Evolutionary conservation across 176 grass and related monocot genomes (phyloP).

Genomic region (Chloris gayana): DNA sequence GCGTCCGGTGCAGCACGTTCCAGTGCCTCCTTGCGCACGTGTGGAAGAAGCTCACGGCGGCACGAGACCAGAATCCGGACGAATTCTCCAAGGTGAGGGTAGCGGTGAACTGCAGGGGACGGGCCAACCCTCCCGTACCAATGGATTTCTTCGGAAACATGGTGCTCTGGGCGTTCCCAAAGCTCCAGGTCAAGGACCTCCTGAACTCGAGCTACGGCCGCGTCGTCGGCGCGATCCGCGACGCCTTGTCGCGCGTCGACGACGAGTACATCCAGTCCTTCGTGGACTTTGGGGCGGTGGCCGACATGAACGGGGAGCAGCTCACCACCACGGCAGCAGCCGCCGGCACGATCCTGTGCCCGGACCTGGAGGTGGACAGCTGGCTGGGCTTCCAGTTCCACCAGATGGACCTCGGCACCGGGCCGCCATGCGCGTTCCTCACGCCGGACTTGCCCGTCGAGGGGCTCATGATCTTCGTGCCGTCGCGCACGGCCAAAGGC

Average conservation of each 20-base stretch:
- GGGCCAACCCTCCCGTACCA: conserved; percentile 7
- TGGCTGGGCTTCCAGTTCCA: conserved; percentile 57
- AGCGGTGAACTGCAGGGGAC: conserved; percentile 42
- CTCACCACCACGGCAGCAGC: conserved; percentile 20
- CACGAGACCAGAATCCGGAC: conserved; percentile 26
- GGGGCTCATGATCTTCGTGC: conserved; percentile 31
- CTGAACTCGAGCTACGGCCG: conserved; percentile 3
- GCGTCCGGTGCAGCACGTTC: conserved; percentile 46
- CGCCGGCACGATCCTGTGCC: conserved; percentile 24
- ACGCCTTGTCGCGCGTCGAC: conserved; percentile 39
- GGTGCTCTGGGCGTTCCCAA: conserved; percentile 53
- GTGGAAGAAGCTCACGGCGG: conserved; percentile 52
- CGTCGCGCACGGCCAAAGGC: conserved; percentile 30
- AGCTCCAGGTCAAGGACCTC: conserved; percentile 22
- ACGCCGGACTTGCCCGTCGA: conserved; percentile 35
- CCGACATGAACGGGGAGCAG: background rate
- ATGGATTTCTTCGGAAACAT: conserved; percentile 49
- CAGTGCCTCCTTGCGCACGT: conserved; percentile 48
- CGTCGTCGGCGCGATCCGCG: conserved; percentile 32
- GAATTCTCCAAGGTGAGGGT: conserved; percentile 28
- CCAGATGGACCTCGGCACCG: conserved; percentile 45
- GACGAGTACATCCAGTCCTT: conserved; percentile 54
- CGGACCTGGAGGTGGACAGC: conserved; percentile 57
- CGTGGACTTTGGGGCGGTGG: conserved; percentile 39
- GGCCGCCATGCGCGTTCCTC: conserved; percentile 43